phyloP scores from a whole-genome alignment of 2,329 filamentous ascomycete species.

The Lecanicillium sp. region DNA sequence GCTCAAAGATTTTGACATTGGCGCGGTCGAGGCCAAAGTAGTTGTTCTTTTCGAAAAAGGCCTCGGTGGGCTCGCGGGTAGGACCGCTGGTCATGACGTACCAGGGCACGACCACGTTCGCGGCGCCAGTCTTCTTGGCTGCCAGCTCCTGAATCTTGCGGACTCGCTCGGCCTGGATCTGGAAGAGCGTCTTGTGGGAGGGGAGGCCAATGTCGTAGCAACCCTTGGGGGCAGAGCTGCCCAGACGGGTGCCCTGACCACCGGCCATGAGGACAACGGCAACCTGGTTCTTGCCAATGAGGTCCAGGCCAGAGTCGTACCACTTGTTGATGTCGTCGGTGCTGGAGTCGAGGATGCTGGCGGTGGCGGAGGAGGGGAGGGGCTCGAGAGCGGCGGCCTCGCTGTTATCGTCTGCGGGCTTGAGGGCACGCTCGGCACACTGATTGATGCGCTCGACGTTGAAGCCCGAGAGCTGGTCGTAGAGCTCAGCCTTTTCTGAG shows the following conservation, averaged over 20 bases:
- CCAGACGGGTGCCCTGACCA: slow-evolving; percentile 88
- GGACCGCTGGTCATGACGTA: slow-evolving; percentile 99
- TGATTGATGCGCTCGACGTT: slow-evolving; percentile 82
- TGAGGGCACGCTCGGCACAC: slow-evolving; percentile 72
- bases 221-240: slow-evolving; percentile 92
- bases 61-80: slow-evolving; percentile 82
- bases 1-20: slow-evolving; percentile 91
- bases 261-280: slow-evolving; percentile 93
- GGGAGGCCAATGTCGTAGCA: slow-evolving; percentile 95
- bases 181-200: slow-evolving; percentile 89
- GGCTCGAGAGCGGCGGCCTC: slow-evolving; percentile 62
- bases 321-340: slow-evolving; percentile 70
- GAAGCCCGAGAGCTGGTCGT: slow-evolving; percentile 72
- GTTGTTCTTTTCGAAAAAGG: slow-evolving; percentile 80
- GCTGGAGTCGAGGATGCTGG: slow-evolving; percentile 86
- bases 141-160: slow-evolving; percentile 77
- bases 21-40: slow-evolving; percentile 84
- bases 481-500: slow-evolving; percentile 69
- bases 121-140: slow-evolving; percentile 51
- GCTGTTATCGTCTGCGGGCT: slow-evolving; percentile 60
- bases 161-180: slow-evolving; percentile 94
- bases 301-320: slow-evolving; percentile 76
- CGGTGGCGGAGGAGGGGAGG: slow-evolving; percentile 75
- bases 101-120: slow-evolving; percentile 72
- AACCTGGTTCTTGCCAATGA: slow-evolving; percentile 67